These are phyloP conservation scores for Oleoguttula mirabilis DNA, from an alignment of 495 filamentous ascomycete species.

Conservation along the genomic window DNA sequence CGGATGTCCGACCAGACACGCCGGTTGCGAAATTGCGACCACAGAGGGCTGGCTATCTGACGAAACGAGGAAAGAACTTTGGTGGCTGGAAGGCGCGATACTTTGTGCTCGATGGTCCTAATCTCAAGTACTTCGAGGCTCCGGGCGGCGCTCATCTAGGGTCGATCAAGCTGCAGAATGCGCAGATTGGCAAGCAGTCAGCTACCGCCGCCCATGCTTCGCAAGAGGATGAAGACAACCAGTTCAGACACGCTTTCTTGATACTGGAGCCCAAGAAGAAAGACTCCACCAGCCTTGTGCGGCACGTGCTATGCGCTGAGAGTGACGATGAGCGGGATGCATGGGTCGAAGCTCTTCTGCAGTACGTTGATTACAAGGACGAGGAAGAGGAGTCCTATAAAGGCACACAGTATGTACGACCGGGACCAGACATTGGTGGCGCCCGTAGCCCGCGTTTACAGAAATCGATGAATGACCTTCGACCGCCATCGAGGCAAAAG, in stretches of 20 bases:
- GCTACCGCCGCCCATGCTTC: constrained; percentile 22
- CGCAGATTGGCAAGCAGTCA: constrained; percentile 84
- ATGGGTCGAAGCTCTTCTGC: constrained; percentile 82
- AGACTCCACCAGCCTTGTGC: constrained; percentile 78
- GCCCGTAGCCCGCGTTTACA: constrained; percentile 15
- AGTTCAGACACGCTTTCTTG: constrained; percentile 93
- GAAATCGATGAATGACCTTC: constrained; percentile 16
- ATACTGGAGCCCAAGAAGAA: constrained; percentile 94
- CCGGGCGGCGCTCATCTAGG: constrained; percentile 81
- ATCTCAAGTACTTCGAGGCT: constrained; percentile 82
- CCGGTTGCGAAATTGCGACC: constrained; percentile 43
- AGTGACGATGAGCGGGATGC: constrained; percentile 84
- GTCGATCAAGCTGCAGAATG: constrained; percentile 80
- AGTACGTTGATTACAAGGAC: constrained; percentile 69
- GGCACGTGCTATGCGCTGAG: constrained; percentile 90
- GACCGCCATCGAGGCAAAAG: constrained; percentile 6
- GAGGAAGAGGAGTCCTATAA: constrained; percentile 12
- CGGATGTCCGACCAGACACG: constrained; percentile 21
- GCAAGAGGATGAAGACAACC: constrained; percentile 67
- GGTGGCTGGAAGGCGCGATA: constrained; percentile 98
- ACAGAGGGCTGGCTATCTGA: constrained; percentile 81
- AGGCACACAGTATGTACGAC: constrained; percentile 5
- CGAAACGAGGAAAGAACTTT: constrained; percentile 95
- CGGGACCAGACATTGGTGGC: constrained; percentile 9
- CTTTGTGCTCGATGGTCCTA: constrained; percentile 81